Evolutionary conservation across 1,139 yeast species (phyloP).

Genomic region (Sugiyamaella grinbergsii): DNA sequence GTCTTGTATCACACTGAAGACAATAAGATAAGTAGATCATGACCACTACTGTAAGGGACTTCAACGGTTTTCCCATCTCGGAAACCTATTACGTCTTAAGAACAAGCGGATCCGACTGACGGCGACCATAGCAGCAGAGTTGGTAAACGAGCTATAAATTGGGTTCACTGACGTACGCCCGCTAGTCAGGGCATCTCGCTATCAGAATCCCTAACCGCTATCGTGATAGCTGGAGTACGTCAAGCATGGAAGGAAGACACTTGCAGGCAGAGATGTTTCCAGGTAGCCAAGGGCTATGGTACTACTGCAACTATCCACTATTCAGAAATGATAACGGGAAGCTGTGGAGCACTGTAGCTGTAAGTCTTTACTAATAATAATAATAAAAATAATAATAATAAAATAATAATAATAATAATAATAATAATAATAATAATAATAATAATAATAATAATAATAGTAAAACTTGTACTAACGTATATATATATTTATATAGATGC

Average conservation of each 20-base stretch:
- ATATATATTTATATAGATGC: conserved; percentile 4
- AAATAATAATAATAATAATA: conserved; percentile 4
- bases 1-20: too few species aligned
- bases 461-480: neutral
- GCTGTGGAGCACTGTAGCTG: too few species aligned
- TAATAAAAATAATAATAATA: conserved; percentile 2
- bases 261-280: neutral
- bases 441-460: conserved; percentile 11
- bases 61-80: neutral
- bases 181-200: neutral
- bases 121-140: too few species aligned
- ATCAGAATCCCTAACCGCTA: conserved; percentile 3
- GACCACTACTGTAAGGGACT: neutral
- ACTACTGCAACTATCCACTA: too few species aligned
- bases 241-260: neutral
- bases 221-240: neutral
- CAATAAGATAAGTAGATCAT: neutral
- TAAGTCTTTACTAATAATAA: neutral
- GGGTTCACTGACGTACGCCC: neutral
- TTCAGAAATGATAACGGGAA: too few species aligned
- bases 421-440: conserved; percentile 5
- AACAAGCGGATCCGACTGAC: too few species aligned
- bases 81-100: neutral
- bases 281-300: too few species aligned
- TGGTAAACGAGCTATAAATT: neutral